Conservation (phyloP, 2,329 filamentous ascomycete genomes). For the Cercospora sesami region DNA sequence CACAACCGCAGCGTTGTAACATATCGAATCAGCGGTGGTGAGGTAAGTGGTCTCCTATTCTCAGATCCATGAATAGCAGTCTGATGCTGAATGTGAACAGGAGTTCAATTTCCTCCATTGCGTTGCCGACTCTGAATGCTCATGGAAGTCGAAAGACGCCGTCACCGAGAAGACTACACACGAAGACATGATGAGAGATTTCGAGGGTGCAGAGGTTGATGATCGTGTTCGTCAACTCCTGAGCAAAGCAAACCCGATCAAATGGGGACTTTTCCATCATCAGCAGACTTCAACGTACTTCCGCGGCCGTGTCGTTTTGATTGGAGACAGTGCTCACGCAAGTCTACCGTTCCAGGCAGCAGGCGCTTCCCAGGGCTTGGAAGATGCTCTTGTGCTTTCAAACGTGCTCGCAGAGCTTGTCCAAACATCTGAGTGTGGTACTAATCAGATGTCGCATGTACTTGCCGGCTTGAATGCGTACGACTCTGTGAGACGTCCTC, state of each 20-base stretch:
- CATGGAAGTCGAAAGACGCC: background rate
- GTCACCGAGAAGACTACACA: constrained; percentile 2
- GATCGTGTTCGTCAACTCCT: constrained; percentile 14
- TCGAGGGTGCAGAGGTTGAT: constrained; percentile 10
- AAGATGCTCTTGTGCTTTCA: constrained; percentile 53
- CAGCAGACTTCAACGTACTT: constrained; percentile 43
- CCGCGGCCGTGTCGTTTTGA: constrained; percentile 44
- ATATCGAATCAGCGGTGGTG: constrained; percentile 6
- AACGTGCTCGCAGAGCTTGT: constrained; percentile 9
- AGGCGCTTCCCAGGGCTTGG: constrained; percentile 58
- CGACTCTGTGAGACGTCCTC: constrained; percentile 16
- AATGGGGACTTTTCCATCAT: constrained; percentile 54
- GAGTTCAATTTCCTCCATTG: constrained; percentile 12
- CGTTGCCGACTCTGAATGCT: background rate
- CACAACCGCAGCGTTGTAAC: constrained; percentile 3
- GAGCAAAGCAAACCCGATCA: constrained; percentile 41
- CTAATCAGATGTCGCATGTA: background rate
- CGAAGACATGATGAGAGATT: constrained; percentile 18
- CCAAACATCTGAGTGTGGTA: background rate
- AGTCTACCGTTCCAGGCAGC: constrained; percentile 57
- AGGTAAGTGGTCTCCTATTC: background rate
- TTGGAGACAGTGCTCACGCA: constrained; percentile 61
- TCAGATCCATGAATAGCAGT: background rate
- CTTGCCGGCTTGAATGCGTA: constrained; percentile 11
- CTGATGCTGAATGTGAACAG: background rate